These are phyloP conservation scores for Rhodomyrtus psidioides DNA, from an alignment of 441 rosid genomes.

Conservation along the genomic window DNA sequence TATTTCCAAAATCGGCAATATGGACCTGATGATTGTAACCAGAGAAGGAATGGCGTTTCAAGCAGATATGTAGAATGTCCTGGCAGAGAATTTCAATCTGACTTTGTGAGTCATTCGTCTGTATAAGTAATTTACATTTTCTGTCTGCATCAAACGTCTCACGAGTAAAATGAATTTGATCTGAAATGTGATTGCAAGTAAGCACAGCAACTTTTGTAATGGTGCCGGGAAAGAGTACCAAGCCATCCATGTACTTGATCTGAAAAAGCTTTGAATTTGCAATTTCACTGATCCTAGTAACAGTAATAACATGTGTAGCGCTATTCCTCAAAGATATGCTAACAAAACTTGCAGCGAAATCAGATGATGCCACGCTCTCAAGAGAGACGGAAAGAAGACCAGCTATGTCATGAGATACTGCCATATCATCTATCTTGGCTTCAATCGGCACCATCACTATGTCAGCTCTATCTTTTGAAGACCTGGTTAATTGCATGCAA, in stretches of 20 bases:
- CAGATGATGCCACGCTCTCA: constrained; percentile 28
- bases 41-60: constrained; percentile 22
- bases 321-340: constrained; percentile 42
- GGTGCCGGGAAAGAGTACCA: constrained; percentile 58
- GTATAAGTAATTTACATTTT: constrained; percentile 36
- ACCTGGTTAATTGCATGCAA: constrained; percentile 42
- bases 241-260: constrained; percentile 42
- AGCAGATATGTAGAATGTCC: constrained; percentile 33
- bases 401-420: constrained; percentile 11
- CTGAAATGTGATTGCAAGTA: constrained; percentile 24
- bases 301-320: constrained; percentile 27
- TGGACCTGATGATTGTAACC: constrained; percentile 14
- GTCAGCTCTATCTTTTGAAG: constrained; percentile 36
- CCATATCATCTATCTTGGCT: constrained; percentile 31
- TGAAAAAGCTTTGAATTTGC: constrained; percentile 28
- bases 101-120: constrained; percentile 50
- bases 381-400: constrained; percentile 33
- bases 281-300: constrained; percentile 33
- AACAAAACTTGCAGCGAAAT: constrained; percentile 24
- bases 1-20: constrained; percentile 13
- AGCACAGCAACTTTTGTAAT: constrained; percentile 43
- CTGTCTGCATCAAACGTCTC: constrained; percentile 19
- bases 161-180: constrained; percentile 11
- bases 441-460: constrained; percentile 51
- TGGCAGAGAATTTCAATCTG: constrained; percentile 43